Base-by-base conservation (phyloP, 768 basidiomycete species). In the Albatrellus ellisii region DNA sequence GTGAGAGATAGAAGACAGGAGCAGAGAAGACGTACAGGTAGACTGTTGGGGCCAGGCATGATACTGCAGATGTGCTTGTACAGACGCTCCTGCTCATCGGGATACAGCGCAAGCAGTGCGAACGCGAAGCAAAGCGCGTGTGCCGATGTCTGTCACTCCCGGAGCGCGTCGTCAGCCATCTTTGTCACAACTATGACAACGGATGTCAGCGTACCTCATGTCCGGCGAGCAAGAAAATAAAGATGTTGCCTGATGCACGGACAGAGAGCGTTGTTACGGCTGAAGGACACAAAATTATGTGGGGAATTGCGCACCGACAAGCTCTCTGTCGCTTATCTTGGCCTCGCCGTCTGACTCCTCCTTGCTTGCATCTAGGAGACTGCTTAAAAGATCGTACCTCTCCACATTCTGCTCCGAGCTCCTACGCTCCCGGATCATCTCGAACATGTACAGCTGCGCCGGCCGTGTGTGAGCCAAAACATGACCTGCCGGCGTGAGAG, bases 71-170 rank as follows among this genome's bases (percentile, higher is more conserved):
- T 62, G 43, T 60, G 63, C 43, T 57, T 42, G 43, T 56, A 63
- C 24, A 65, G 44, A 35, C 54, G 61, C 38, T 61, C 66, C 50
- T 72, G 70, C 42, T 65, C 60, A 2, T 66, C 63, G 1, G 55
- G 58, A 45, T 64, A 54, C 10, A 69, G 52, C 0, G 69, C 69
- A 3, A 72, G 56, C 36, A 69, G 45, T 4, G 55, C 68, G 40
- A 70, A 58, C 0, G 62, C 47, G 50, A 60, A 67, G 36, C 56
- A 57, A 6, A 68, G 44, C 6, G 65, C 58, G 44, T 65, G 55
- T 8, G 58, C 59, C 0, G 65, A 59, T 4, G 66, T 65, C 64
- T 67, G 24, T 11, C 22, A 1, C 2, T 27, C 11, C 28, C 18
- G 40, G 11, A 26, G 4, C 4, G 9, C 11, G 20, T 10, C 2